phyloP scores from a whole-genome alignment of 2,329 filamentous ascomycete species.

The Exophiala xenobiotica region DNA sequence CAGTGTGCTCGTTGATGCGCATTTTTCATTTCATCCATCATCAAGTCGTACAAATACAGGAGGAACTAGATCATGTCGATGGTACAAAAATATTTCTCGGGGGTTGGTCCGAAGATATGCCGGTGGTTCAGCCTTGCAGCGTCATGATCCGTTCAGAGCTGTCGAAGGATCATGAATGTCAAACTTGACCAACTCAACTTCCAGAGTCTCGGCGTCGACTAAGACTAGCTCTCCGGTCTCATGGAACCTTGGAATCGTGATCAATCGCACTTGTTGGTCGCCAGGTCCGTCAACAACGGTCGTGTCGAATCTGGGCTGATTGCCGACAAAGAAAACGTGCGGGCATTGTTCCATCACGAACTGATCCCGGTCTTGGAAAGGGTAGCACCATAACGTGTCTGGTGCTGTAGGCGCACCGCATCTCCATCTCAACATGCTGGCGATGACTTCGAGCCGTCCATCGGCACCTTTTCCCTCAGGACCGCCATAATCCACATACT shows the following conservation, averaged over 20 bases:
- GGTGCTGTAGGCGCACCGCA: constrained; percentile 90
- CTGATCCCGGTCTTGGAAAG: constrained; percentile 89
- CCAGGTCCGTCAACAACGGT: constrained; percentile 62
- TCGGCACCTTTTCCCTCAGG: constrained; percentile 34
- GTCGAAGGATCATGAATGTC: constrained; percentile 37
- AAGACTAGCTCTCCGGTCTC: constrained; percentile 77
- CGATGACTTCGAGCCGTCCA: constrained; percentile 81
- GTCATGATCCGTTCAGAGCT: constrained; percentile 8
- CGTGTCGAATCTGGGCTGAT: constrained; percentile 76
- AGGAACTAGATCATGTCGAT: background rate
- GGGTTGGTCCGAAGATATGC: constrained; percentile 3
- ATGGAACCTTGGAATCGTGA: constrained; percentile 81
- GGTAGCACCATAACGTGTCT: constrained; percentile 96
- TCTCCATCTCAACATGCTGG: constrained; percentile 89
- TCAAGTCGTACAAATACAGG: background rate
- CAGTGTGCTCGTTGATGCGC: constrained; percentile 37
- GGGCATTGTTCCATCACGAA: constrained; percentile 84
- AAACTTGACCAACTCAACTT: constrained; percentile 69
- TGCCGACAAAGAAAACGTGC: constrained; percentile 87
- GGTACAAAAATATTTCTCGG: background rate
- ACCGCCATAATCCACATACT: constrained; percentile 68
- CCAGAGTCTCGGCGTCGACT: constrained; percentile 80
- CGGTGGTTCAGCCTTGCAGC: constrained; percentile 4
- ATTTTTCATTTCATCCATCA: constrained; percentile 27
- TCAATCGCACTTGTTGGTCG: constrained; percentile 70